phyloP scores from a whole-genome alignment of 176 grass and related monocot species.

The Phragmites australis region DNA sequence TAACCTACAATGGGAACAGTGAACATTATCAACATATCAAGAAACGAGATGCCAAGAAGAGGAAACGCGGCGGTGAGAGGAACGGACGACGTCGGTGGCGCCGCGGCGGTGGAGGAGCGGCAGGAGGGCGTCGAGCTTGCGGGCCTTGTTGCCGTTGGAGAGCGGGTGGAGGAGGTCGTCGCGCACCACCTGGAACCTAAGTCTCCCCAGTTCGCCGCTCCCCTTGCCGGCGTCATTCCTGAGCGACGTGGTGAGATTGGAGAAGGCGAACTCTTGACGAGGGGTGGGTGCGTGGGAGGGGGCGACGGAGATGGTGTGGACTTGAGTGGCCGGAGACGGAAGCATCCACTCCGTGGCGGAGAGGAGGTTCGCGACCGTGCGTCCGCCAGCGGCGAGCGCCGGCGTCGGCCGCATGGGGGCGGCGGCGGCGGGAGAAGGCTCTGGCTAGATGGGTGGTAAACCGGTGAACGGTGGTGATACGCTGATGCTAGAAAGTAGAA shows the following conservation, averaged over 20 bases:
- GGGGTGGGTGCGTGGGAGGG: conserved; percentile 13
- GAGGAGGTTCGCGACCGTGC: conserved; percentile 36
- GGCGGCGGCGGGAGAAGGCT: conserved; percentile 3
- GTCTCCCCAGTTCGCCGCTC: not conserved
- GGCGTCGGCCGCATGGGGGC: conserved; percentile 34
- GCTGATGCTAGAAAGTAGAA: not conserved
- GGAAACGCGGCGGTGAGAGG: not conserved
- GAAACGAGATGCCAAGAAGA: not conserved
- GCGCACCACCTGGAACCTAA: conserved; percentile 60
- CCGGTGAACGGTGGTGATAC: not conserved
- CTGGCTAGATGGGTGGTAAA: not conserved
- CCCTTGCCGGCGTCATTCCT: conserved; percentile 2
- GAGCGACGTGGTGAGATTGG: conserved; percentile 47
- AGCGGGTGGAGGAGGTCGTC: conserved; percentile 93
- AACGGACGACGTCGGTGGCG: conserved; percentile 52
- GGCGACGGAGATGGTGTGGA: conserved; percentile 63
- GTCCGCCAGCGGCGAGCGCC: conserved; percentile 40
- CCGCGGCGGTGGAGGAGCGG: conserved; percentile 54
- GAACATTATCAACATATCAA: not conserved
- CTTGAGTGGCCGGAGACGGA: conserved; percentile 54
- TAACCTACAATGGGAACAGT: conserved; percentile 48
- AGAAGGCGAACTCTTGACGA: conserved; percentile 40
- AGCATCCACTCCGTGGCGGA: conserved; percentile 68
- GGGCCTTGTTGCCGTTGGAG: conserved; percentile 89
- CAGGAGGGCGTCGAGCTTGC: conserved; percentile 85